phyloP scores from a whole-genome alignment of 2,329 filamentous ascomycete genomes.

The Xylaria sp. region DNA sequence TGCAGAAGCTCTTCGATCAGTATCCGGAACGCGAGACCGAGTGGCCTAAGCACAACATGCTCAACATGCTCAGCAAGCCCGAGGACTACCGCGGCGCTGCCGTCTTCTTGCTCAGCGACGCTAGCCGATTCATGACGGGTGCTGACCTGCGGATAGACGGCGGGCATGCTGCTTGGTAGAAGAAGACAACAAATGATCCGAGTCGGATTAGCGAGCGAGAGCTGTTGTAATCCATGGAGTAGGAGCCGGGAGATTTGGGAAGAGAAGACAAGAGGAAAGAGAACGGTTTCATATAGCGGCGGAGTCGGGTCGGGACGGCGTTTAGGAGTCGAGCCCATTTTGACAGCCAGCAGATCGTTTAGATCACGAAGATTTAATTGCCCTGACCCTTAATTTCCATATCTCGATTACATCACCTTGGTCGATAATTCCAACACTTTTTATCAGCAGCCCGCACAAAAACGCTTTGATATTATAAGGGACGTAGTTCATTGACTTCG shows the following conservation, averaged over 20 bases:
- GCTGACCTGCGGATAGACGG: conserved; percentile 76
- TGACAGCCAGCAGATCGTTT: neutral
- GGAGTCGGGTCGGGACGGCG: conserved; percentile 11
- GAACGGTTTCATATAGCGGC: conserved; percentile 2
- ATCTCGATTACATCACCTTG: neutral
- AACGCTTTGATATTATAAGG: neutral
- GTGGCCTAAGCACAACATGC: conserved; percentile 89
- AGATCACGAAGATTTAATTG: neutral
- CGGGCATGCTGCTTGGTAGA: conserved; percentile 70
- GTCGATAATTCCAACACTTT: neutral
- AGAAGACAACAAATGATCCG: neutral
- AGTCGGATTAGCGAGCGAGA: neutral
- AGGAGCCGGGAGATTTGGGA: neutral
- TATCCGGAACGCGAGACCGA: conserved; percentile 73
- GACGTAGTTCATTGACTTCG: neutral
- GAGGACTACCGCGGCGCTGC: conserved; percentile 77
- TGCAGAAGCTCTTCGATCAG: conserved; percentile 78
- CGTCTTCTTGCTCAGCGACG: conserved; percentile 73
- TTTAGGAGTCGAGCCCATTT: neutral
- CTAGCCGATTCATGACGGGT: conserved; percentile 76
- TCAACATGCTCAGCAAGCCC: conserved; percentile 73
- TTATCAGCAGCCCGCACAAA: neutral
- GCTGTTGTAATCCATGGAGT: neutral
- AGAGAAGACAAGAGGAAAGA: neutral
- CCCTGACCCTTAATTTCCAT: neutral